Evolutionary conservation across 192 early-diverging fungal genomes (phyloP).

Genomic region (Backusella mclennaniae): DNA sequence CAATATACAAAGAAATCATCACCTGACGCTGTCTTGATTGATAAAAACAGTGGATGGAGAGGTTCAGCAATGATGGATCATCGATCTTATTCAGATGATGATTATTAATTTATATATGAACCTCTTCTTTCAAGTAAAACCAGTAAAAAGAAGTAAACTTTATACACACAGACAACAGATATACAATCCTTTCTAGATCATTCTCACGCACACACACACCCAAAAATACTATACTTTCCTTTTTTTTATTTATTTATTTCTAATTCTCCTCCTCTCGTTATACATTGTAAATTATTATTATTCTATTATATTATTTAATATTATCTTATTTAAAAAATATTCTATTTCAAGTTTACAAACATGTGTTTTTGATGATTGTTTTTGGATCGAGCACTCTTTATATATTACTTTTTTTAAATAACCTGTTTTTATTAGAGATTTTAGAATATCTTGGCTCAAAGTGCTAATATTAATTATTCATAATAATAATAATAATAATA

Average conservation of each 20-base stretch:
- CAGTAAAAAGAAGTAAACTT: neutral
- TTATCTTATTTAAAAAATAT: neutral
- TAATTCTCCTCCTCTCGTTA: neutral
- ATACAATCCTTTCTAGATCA: neutral
- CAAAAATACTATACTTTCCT: neutral
- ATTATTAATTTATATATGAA: neutral
- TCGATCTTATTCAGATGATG: neutral
- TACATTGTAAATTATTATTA: conserved; percentile 10
- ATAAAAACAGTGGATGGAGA: conserved; percentile 18
- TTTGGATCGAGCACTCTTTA: neutral
- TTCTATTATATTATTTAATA: neutral
- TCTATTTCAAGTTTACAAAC: neutral
- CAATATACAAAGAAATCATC: neutral
- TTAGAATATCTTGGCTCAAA: neutral
- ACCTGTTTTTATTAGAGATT: neutral
- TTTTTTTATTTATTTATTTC: neutral
- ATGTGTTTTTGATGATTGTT: neutral
- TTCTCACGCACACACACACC: neutral
- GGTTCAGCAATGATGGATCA: conserved; percentile 7
- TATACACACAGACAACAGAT: neutral
- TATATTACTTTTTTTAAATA: neutral
- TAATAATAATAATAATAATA: too few species aligned
- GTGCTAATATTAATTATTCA: too few species aligned
- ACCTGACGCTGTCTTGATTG: neutral
- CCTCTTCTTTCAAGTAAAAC: neutral